Conservation (phyloP, 768 basidiomycete species). For the Amanita phalloides region DNA sequence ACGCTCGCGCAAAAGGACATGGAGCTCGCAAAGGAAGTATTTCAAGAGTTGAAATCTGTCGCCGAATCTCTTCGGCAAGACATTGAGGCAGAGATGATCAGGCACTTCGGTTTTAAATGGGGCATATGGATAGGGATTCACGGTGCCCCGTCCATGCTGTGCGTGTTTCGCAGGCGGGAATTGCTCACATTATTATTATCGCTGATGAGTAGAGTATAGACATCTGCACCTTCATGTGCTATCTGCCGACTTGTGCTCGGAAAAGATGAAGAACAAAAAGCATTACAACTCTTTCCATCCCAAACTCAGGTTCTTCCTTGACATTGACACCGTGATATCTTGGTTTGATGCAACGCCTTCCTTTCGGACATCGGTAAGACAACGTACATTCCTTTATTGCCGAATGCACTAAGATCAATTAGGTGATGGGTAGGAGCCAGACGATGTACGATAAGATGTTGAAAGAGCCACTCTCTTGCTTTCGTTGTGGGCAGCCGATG, state of each 20-base stretch:
- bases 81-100: constrained; percentile 74
- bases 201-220: constrained; percentile 21
- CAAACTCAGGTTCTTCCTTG: constrained; percentile 71
- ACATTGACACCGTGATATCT: constrained; percentile 62
- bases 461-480: constrained; percentile 60
- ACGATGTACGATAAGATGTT: constrained; percentile 52
- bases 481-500: constrained; percentile 48
- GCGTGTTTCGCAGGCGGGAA: constrained; percentile 17
- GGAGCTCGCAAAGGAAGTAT: constrained; percentile 38
- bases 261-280: constrained; percentile 72
- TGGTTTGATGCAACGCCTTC: constrained; percentile 68
- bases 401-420: not conserved
- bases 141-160: constrained; percentile 80
- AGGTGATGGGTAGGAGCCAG: constrained; percentile 6
- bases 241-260: constrained; percentile 65
- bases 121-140: constrained; percentile 78
- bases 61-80: constrained; percentile 44
- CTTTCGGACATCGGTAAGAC: constrained; percentile 39
- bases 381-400: not conserved
- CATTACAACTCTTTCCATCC: constrained; percentile 92
- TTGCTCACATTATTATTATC: not conserved
- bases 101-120: constrained; percentile 68
- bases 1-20: constrained; percentile 46
- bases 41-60: constrained; percentile 43
- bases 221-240: constrained; percentile 83